Percentiles rank a stretch among this genome's conserved stretches.
These are phyloP conservation scores for Inga leiocalycina DNA, from an alignment of 306 rosid genomes.

Conservation along the genomic window DNA sequence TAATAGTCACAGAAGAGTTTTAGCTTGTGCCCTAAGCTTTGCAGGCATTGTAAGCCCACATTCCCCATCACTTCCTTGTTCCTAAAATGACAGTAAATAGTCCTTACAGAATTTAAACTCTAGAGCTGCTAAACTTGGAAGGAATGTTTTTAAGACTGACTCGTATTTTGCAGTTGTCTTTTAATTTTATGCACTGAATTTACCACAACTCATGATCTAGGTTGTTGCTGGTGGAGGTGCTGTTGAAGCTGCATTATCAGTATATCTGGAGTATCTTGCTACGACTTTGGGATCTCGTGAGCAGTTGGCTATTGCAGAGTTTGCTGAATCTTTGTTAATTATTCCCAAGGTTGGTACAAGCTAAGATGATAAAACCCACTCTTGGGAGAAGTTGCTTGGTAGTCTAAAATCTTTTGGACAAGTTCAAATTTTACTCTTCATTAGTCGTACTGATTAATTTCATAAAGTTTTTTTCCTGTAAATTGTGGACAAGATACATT, in stretches of 20 bases:
- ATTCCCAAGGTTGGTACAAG: conserved; percentile 72
- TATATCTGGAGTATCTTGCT: conserved; percentile 93
- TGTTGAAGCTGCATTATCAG: conserved; percentile 93
- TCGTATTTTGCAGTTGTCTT: neutral
- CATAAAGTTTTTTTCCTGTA: neutral
- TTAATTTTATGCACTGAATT: neutral
- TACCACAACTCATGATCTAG: conserved; percentile 44
- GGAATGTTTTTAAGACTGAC: neutral
- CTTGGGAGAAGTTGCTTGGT: neutral
- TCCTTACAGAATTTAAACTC: neutral
- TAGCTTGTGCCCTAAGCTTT: neutral
- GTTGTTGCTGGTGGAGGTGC: conserved; percentile 99
- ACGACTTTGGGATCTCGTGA: conserved; percentile 97
- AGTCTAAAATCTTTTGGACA: neutral
- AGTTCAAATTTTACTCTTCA: conserved; percentile 23
- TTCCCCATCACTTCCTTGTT: neutral
- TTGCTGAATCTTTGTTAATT: conserved; percentile 88
- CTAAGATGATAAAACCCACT: neutral
- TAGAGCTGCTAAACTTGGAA: neutral
- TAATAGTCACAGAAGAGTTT: neutral
- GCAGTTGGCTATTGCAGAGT: conserved; percentile 98
- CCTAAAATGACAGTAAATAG: neutral
- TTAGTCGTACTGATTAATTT: neutral
- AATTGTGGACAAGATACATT: neutral
- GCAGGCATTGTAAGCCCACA: neutral